Conservation (phyloP, 2,329 filamentous ascomycete species). For the Aureobasidium sp. region DNA sequence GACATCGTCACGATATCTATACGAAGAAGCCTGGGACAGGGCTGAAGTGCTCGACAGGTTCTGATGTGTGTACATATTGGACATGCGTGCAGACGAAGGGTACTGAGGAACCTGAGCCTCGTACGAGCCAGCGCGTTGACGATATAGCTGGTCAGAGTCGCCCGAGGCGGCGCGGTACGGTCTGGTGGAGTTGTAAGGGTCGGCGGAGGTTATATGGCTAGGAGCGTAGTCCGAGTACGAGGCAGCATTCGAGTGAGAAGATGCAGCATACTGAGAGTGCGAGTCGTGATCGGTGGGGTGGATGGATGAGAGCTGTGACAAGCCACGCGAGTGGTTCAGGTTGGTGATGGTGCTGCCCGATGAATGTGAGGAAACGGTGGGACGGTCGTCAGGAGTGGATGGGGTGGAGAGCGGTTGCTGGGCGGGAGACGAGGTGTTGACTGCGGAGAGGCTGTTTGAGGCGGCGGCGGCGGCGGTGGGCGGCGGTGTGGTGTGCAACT, state of each 20-base stretch:
- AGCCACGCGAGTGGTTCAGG: constrained; percentile 27
- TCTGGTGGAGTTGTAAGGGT: constrained; percentile 5
- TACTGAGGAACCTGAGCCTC: constrained; percentile 18
- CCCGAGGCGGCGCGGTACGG: constrained; percentile 9
- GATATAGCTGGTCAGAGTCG: constrained; percentile 6
- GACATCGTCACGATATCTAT: constrained; percentile 43
- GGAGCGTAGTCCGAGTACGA: background rate
- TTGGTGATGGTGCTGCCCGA: constrained; percentile 35
- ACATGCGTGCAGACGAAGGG: constrained; percentile 15
- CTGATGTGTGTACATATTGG: constrained; percentile 41
- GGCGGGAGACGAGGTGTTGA: constrained; percentile 21
- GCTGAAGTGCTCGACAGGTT: constrained; percentile 42
- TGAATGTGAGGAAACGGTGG: constrained; percentile 27
- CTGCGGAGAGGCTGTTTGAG: constrained; percentile 7
- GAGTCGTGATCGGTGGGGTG: background rate
- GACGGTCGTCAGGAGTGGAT: constrained; percentile 10
- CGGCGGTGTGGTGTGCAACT: constrained; percentile 20
- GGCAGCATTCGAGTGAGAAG: constrained; percentile 7
- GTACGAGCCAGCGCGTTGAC: constrained; percentile 8
- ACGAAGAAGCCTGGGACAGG: constrained; percentile 35
- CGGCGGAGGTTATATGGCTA: constrained; percentile 1
- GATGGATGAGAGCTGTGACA: constrained; percentile 24
- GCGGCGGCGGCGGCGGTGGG: constrained; percentile 24
- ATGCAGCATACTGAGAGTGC: constrained; percentile 10
- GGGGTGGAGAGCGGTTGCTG: background rate